Percentiles rank a stretch among this genome's conserved stretches.
Conservation (phyloP, 2,329 filamentous ascomycete genomes). For the Metarhizium anisopliae region DNA sequence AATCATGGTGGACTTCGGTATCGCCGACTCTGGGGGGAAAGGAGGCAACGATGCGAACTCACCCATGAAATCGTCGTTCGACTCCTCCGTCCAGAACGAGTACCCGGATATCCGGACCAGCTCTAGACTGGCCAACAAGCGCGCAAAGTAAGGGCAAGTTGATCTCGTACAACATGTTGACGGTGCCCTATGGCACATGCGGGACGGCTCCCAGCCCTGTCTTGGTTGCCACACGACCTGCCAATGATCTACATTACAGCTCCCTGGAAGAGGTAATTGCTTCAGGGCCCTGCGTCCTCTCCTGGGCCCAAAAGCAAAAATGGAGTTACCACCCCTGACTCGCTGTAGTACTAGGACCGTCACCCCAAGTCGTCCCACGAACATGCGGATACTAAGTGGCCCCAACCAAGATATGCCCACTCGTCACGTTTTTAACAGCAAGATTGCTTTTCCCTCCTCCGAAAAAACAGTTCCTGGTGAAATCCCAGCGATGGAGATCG, state of each 20-base stretch:
- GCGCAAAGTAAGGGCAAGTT: background rate
- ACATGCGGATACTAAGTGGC: slow-evolving; percentile 1
- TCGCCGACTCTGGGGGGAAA: background rate
- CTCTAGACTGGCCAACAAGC: background rate
- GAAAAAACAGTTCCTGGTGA: slow-evolving; percentile 1
- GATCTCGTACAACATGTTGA: background rate
- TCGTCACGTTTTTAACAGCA: background rate
- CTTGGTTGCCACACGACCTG: background rate
- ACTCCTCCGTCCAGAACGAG: background rate
- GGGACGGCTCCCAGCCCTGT: background rate
- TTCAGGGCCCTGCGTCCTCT: background rate
- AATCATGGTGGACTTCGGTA: background rate
- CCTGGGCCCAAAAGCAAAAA: background rate
- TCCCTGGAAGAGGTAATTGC: background rate
- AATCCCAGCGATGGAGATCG: background rate
- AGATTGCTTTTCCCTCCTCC: background rate
- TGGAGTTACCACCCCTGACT: background rate
- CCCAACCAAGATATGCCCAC: slow-evolving; percentile 1
- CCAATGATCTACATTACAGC: background rate
- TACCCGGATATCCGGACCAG: background rate
- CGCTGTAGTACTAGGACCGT: background rate
- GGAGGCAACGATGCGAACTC: background rate
- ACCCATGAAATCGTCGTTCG: background rate
- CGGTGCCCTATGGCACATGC: no score
- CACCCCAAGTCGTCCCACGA: background rate